Percentiles rank a stretch among this genome's conserved stretches.
Conservation (phyloP, 2,329 filamentous ascomycete genomes). For the Aureobasidium sp. region DNA sequence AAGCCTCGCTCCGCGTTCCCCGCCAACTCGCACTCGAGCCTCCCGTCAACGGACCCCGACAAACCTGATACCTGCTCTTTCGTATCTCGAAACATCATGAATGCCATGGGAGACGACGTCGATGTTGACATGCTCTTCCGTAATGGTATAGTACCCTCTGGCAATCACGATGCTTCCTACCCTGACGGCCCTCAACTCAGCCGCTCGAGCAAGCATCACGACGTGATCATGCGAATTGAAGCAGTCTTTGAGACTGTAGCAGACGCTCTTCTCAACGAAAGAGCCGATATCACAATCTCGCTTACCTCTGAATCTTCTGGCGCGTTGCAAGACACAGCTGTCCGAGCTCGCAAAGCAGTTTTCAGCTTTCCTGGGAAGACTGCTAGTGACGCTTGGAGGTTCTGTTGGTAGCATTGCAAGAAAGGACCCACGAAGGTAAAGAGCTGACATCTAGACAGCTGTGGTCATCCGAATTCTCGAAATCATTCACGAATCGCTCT, state of each 20-base stretch:
- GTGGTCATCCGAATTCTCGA: slow-evolving; percentile 50
- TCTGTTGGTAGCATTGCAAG: slow-evolving; percentile 33
- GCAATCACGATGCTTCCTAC: background rate
- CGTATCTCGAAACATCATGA: background rate
- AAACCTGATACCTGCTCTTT: too few species aligned
- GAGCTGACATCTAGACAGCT: slow-evolving; percentile 31
- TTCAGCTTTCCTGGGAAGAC: slow-evolving; percentile 47
- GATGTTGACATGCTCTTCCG: slow-evolving; percentile 10
- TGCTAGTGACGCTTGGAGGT: slow-evolving; percentile 52
- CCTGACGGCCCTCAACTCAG: background rate
- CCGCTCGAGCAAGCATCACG: background rate
- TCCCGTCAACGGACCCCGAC: background rate
- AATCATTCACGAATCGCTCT: slow-evolving; percentile 47
- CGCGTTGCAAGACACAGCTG: background rate
- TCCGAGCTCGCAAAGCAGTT: background rate
- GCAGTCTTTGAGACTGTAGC: slow-evolving; percentile 46
- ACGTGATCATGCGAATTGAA: slow-evolving; percentile 49
- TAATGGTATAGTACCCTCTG: background rate
- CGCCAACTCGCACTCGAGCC: background rate
- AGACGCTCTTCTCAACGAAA: slow-evolving; percentile 41
- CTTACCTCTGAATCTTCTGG: slow-evolving; percentile 25
- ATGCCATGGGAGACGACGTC: background rate
- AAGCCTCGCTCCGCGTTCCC: background rate
- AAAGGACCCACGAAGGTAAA: background rate
- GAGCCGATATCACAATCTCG: slow-evolving; percentile 42